Base-by-base conservation (phyloP, 225 moss, liverwort and hornwort species). In the Bryum argenteum region DNA sequence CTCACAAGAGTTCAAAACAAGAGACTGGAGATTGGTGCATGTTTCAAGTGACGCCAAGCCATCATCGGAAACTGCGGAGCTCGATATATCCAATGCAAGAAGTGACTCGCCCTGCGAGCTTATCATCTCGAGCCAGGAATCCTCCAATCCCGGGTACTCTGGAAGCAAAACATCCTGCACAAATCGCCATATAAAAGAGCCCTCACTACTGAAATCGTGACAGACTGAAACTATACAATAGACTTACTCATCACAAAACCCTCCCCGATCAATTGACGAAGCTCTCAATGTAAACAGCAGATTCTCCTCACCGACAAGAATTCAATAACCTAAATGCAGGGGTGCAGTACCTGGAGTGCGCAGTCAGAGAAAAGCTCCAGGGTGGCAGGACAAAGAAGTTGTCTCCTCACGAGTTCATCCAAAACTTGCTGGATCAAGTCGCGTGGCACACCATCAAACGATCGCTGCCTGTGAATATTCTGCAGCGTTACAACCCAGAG, bases 361-460 rank as follows among this genome's bases (percentile, higher is more conserved):
- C 94, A 97, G 61, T 91, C 81, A 65, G 74, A 67, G 72, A 94
- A 97, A 63, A 89, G 74, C 18, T 80, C 80, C 23, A 97, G 78
- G 10, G 83, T 83, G 13, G 67, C 61, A 59, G 77, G 86, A 58
- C 77, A 62, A 11, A 97, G 89, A 41, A 86, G 86, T 60, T 92
- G 94, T 54, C 87, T 82, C 38, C 78, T 81, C 55, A 91, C 88
- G 64, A 97, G 97, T 72, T 97, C 94, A 80, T 83, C 89, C 75
- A 97, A 86, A 18, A 97, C 88, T 74, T 92, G 90, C 69, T 97
- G 97, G 63, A 89, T 87, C 67, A 97, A 62, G 70, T 92, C 97
- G 10, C 90, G 83, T 11, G 97, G 97, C 40, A 94, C 71, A 71
- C 86, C 82, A 55, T 80, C 75, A 56, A 97, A 84, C 0, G 89